Evolutionary conservation across 208 protist genomes (phyloP).

Genomic region (Trypanosoma platydactyli): DNA sequence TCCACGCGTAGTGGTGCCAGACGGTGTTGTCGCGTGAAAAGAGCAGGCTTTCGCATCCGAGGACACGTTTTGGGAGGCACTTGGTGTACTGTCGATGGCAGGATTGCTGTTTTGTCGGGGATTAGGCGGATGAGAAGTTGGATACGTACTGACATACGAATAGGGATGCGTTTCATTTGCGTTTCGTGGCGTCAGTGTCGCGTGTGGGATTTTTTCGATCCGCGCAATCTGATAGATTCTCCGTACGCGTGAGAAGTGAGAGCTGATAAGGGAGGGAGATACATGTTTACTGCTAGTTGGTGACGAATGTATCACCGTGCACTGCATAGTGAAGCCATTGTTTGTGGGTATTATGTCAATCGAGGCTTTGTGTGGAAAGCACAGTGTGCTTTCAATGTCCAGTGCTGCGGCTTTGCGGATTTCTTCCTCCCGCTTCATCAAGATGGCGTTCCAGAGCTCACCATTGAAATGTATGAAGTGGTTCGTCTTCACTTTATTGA

Average conservation of each 20-base stretch:
- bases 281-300: not conserved
- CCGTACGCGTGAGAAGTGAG: slow-evolving; percentile 17
- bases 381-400: slow-evolving; percentile 13
- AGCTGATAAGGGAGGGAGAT: not conserved
- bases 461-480: slow-evolving; percentile 23
- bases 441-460: slow-evolving; percentile 17
- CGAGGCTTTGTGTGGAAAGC: not conserved
- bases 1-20: too few relatives aligned
- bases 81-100: too few relatives aligned
- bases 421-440: not conserved
- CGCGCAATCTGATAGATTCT: slow-evolving; percentile 14
- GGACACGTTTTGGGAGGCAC: too few relatives aligned
- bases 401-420: slow-evolving; percentile 2
- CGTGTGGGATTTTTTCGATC: not conserved
- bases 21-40: too few relatives aligned
- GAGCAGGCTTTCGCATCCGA: too few relatives aligned
- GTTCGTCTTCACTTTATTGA: not conserved
- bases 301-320: not conserved
- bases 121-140: too few relatives aligned
- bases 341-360: slow-evolving; percentile 2
- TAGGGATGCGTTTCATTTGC: not conserved
- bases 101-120: too few relatives aligned
- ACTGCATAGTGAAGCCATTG: slow-evolving; percentile 20
- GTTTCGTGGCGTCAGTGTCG: not conserved
- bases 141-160: too few relatives aligned